Evolutionary conservation across 306 rosid species (phyloP), one percentile per base, ranked within the genome.

Genomic region (Abrus pulchellus): DNA sequence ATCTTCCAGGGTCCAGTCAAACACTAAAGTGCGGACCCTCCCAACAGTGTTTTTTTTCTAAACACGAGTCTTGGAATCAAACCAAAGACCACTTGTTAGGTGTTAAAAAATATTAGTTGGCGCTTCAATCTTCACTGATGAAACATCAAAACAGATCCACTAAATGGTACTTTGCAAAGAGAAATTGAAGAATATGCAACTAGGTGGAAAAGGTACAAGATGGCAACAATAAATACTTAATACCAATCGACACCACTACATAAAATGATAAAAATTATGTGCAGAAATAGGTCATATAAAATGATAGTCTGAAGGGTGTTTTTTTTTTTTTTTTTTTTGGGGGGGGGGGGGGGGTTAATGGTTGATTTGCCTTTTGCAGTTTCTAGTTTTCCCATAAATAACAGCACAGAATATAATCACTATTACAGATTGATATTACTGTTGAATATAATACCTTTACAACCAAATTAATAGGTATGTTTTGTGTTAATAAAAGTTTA

Each of bases 401-500:
- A 53, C 0, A 29, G 56, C 32, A 14, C 9, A n/a, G 14, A 60
- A 75, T 75, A 59, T 60, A 44, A 59, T 29, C 45, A 45, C 20
- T 43, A 59, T 57, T 57, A 12, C 40, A 29, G 57, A 74, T 44
- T 7, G 34, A 75, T 29, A 33, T 60, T 43, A 30, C 13, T 45
- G n/a, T 56, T 11, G 12, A 68, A 57, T 74, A 43, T 43, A 44
- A 68, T 56, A 74, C 48, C 44, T 57, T 28, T 43, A 30, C 56
- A 32, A 60, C 49, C 30, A 61, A 27, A 61, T 61, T 38, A 45
- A 61, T 32, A 75, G 80, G 49, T 47, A 4, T 45, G 27, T 61
- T 12, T 33, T 2, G 20, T 8, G 57, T 33, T 70, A 47, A 11
- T 33, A 47, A 10, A 68, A 41, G 56, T 47, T 68, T 68, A 68